Conservation (phyloP, 1,284 basidiomycete genomes). For the Heterobasidion occidentale region DNA sequence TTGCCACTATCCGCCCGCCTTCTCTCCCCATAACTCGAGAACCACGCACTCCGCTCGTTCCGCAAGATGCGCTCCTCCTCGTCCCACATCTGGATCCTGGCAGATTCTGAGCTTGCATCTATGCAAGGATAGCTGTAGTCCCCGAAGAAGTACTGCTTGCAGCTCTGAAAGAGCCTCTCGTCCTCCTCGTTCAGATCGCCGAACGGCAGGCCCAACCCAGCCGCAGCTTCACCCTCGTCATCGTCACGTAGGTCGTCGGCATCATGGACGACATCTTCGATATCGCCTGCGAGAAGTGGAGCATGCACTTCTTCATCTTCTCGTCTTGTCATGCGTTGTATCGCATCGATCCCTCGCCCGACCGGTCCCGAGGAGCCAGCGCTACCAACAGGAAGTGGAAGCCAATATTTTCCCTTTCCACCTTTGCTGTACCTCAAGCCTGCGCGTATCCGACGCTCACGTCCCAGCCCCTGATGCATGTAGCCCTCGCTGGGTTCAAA, state of each 20-base stretch:
- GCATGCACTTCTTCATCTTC: slow-evolving; percentile 63
- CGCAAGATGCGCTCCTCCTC: slow-evolving; percentile 65
- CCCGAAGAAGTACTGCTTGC: slow-evolving; percentile 76
- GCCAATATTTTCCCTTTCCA: slow-evolving; percentile 86
- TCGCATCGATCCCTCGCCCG: slow-evolving; percentile 16
- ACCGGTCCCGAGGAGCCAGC: slow-evolving; percentile 27
- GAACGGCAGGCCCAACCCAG: slow-evolving; percentile 61
- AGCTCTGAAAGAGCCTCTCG: slow-evolving; percentile 64
- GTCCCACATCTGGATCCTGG: slow-evolving; percentile 57
- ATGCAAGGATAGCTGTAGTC: slow-evolving; percentile 90
- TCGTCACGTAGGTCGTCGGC: slow-evolving; percentile 43
- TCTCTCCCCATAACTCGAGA: slow-evolving; percentile 44
- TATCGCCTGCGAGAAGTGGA: slow-evolving; percentile 66
- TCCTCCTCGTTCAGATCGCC: slow-evolving; percentile 56
- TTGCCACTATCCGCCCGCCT: slow-evolving; percentile 22
- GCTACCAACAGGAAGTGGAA: slow-evolving; percentile 58
- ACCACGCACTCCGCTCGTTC: slow-evolving; percentile 64
- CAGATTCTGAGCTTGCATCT: slow-evolving; percentile 74
- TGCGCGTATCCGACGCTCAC: slow-evolving; percentile 79
- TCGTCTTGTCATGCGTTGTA: slow-evolving; percentile 24
- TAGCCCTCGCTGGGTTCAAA: slow-evolving; percentile 94
- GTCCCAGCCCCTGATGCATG: slow-evolving; percentile 80
- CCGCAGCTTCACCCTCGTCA: slow-evolving; percentile 32
- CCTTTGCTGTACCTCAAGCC: slow-evolving; percentile 88
- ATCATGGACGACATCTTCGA: slow-evolving; percentile 58